A percentile compares a stretch with the other conserved stretches of the same genome.
Conservation (phyloP, 768 basidiomycete genomes). For the Leccinum obscurum region DNA sequence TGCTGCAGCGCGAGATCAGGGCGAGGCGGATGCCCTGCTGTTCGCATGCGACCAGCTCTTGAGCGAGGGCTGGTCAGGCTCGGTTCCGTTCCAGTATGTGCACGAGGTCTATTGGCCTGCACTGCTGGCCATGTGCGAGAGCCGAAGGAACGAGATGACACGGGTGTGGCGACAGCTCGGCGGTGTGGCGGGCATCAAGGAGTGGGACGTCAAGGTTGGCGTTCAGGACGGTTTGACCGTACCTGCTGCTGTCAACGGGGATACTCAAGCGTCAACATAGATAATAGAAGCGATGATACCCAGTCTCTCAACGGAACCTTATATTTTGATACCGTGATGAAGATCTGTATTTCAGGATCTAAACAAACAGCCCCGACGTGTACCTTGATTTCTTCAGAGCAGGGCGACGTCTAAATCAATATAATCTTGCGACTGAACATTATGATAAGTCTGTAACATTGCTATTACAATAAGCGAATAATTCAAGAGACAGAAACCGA, state of each 20-base stretch:
- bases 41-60: slow-evolving; percentile 73
- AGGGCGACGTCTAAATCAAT: no score
- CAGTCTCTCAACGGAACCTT: neutral
- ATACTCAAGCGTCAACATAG: slow-evolving; percentile 13
- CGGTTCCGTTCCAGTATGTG: slow-evolving; percentile 63
- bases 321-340: neutral
- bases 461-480: no score
- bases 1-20: slow-evolving; percentile 23
- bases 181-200: slow-evolving; percentile 66
- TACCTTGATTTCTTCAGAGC: neutral
- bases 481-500: no score
- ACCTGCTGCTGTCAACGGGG: neutral
- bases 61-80: slow-evolving; percentile 69
- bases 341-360: no score
- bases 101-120: slow-evolving; percentile 77
- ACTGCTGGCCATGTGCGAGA: slow-evolving; percentile 54
- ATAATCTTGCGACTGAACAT: no score
- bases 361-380: neutral
- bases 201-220: slow-evolving; percentile 71
- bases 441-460: no score
- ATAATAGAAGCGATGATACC: neutral
- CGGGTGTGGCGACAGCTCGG: slow-evolving; percentile 70
- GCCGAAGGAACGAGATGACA: slow-evolving; percentile 49
- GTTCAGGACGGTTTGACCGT: slow-evolving; percentile 17
- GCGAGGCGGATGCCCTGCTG: slow-evolving; percentile 32